Evolutionary conservation across 2,329 filamentous ascomycete genomes (phyloP), one percentile per base, ranked within the genome.

Genomic region (Botrytis tulipae): DNA sequence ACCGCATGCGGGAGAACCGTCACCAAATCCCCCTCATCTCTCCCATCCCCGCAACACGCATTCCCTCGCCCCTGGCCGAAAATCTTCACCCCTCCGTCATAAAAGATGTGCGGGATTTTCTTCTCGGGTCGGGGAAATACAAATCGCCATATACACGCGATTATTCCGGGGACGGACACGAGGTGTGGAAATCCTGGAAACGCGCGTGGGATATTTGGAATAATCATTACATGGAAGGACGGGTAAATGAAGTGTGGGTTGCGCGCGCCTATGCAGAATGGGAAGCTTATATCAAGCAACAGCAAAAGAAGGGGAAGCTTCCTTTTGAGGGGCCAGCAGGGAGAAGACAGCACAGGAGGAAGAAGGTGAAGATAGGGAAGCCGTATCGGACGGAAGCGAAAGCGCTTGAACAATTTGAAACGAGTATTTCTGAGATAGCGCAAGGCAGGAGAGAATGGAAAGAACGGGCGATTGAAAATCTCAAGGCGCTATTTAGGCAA

Each of bases 181-280:
- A 80, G 51, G 71, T 79, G 10, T 81, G 79, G 78, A 59, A 70
- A 46, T 75, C 71, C 37, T 81, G 79, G 79, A 81, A 79, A 62
- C 75, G 78, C 18, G 79, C 79, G 1, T 81, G 76, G 75, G 79
- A 80, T 76, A n/a, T 81, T 2, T 80, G 78, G 78, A 80, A 81
- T 60, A 78, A 78, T 66, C 61, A 78, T 63, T 80, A 78, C 37
- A 78, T 80, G 35, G 76, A 79, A 57, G 78, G 79, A 32, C 74
- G 79, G 2, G 75, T 76, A 16, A 74, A 78, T 54, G 61, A 71
- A 9, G 62, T 73, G 10, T 80, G 77, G 77, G 70, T 80, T 25
- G 40, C 44, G 20, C 71, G 71, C 42, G 51, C 63, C 1, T 76
- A 78, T 20, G 67, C 74, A 51, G 72, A 74, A 59, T 70, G 69